A percentile compares a stretch with the other conserved stretches of the same genome.
Conservation (phyloP, 2,329 filamentous ascomycete genomes). For the Diaporthe ampelina region DNA sequence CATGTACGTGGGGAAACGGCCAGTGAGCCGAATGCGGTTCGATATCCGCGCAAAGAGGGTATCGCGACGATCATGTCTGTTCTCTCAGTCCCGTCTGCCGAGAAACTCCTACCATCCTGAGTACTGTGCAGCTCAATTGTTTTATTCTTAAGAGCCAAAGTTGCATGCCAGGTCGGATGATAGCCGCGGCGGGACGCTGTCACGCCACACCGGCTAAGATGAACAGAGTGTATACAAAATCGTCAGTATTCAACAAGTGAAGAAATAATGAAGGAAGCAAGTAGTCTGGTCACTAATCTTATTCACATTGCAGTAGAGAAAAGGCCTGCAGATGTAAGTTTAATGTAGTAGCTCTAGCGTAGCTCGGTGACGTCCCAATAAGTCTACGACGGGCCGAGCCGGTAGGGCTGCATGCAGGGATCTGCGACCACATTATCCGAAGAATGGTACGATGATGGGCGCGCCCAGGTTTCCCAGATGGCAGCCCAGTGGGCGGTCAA, state of each 20-base stretch:
- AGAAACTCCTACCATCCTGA: background rate
- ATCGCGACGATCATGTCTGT: background rate
- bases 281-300: background rate
- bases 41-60: background rate
- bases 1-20: background rate
- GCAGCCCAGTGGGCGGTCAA: background rate
- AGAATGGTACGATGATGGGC: slow-evolving; percentile 28
- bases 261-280: background rate
- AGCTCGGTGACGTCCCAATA: background rate
- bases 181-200: no score
- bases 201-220: no score
- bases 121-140: no score
- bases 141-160: no score
- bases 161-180: no score
- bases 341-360: background rate
- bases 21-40: slow-evolving; percentile 1
- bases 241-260: background rate
- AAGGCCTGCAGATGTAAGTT: no score
- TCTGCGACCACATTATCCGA: slow-evolving; percentile 5
- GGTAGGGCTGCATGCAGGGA: slow-evolving; percentile 26
- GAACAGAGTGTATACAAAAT: no score
- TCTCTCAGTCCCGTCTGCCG: background rate
- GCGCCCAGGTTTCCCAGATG: slow-evolving; percentile 9
- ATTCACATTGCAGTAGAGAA: no score
- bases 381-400: slow-evolving; percentile 10